Percentiles rank a stretch among this genome's conserved stretches.
These are phyloP conservation scores for Nemania diffusa DNA, from an alignment of 2,329 filamentous ascomycete species.

Conservation along the genomic window DNA sequence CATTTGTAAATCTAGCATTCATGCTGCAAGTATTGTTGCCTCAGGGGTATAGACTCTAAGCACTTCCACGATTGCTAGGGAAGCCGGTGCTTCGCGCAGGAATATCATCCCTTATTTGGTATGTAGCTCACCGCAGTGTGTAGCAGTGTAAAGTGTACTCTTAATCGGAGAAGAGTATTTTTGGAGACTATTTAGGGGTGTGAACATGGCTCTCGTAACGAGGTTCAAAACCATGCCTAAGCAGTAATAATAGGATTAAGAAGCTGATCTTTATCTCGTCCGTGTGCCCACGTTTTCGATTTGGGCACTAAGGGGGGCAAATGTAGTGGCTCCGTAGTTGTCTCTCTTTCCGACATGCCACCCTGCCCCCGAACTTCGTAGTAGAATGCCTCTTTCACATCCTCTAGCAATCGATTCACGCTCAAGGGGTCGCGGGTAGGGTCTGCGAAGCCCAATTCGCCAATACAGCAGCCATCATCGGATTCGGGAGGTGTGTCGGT, in stretches of 20 bases:
- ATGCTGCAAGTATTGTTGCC: neutral
- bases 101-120: neutral
- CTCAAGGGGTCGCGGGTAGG: constrained; percentile 39
- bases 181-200: neutral
- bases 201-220: neutral
- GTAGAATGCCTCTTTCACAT: constrained; percentile 47
- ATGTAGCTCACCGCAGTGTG: neutral
- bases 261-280: neutral
- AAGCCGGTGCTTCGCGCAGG: neutral
- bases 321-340: constrained; percentile 37
- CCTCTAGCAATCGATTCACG: constrained; percentile 43
- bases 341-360: constrained; percentile 39
- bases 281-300: constrained; percentile 40
- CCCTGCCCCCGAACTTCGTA: constrained; percentile 45
- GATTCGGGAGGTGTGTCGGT: constrained; percentile 37
- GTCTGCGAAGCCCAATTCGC: constrained; percentile 41
- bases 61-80: neutral
- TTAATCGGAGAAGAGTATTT: neutral
- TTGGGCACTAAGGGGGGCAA: constrained; percentile 47
- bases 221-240: neutral
- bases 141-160: neutral
- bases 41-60: neutral
- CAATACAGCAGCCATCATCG: constrained; percentile 28
- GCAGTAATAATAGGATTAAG: neutral
- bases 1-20: neutral